Percentiles rank a stretch among this genome's conserved stretches.
Conservation (phyloP, 148 eudicot genomes). For the Limonium bicolor region DNA sequence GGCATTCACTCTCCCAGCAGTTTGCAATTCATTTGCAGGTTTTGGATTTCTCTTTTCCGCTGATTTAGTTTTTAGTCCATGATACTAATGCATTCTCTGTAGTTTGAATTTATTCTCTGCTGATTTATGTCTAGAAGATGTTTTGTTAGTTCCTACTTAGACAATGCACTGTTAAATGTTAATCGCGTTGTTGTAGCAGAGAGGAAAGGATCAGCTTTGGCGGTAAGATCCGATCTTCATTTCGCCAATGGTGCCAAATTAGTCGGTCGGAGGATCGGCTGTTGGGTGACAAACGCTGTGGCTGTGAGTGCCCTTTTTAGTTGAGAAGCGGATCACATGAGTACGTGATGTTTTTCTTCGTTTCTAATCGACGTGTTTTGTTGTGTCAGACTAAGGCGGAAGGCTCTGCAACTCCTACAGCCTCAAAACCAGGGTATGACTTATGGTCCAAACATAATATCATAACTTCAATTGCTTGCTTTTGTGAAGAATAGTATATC, state of each 20-base stretch:
- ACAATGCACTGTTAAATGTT: too few relatives aligned
- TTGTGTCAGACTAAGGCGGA: constrained; percentile 31
- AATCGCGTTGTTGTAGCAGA: constrained; percentile 14
- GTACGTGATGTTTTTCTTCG: constrained; percentile 1
- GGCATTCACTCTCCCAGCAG: constrained; percentile 6
- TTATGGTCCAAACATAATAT: neutral
- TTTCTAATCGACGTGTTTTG: too few relatives aligned
- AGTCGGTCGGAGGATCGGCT: constrained; percentile 14
- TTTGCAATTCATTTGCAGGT: constrained; percentile 23
- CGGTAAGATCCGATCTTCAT: constrained; percentile 31
- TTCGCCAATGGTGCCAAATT: constrained; percentile 13
- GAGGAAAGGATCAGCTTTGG: constrained; percentile 19
- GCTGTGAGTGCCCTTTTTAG: constrained; percentile 27
- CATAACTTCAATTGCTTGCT: constrained; percentile 1
- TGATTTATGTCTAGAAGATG: neutral
- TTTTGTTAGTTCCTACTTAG: too few relatives aligned
- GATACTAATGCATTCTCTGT: neutral
- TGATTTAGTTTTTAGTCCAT: neutral
- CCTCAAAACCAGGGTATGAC: constrained; percentile 46
- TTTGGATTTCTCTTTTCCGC: neutral
- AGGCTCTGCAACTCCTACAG: constrained; percentile 17
- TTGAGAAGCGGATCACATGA: neutral
- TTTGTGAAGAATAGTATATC: neutral
- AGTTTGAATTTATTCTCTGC: neutral
- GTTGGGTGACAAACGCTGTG: constrained; percentile 41